Evolutionary conservation across 441 rosid species (phyloP).

Genomic region (Rhodomyrtus psidioides): DNA sequence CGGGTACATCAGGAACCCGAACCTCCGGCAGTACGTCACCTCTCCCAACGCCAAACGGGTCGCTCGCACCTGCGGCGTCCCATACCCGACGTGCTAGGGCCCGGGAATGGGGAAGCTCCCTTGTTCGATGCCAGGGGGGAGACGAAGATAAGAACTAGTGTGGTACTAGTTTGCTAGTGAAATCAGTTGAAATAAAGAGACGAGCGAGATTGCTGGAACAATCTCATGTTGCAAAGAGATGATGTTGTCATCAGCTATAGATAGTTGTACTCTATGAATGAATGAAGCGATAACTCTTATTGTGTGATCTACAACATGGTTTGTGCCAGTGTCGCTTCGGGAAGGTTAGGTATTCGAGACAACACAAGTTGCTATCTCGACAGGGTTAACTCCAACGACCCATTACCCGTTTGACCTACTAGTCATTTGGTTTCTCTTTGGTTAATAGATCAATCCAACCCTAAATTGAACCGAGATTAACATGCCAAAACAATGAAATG

Average conservation of each 20-base stretch:
- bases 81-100: slow-evolving; percentile 38
- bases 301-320: background rate
- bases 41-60: slow-evolving; percentile 36
- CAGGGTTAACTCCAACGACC: no score
- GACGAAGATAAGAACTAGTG: background rate
- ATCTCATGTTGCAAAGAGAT: background rate
- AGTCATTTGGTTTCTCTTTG: no score
- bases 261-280: background rate
- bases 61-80: slow-evolving; percentile 24
- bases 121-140: background rate
- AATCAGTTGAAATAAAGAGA: background rate
- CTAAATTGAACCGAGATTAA: no score
- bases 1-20: slow-evolving; percentile 39
- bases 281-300: background rate
- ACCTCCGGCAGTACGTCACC: slow-evolving; percentile 18
- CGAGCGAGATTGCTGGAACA: background rate
- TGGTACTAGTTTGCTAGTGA: background rate
- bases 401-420: no score
- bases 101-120: background rate
- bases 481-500: no score
- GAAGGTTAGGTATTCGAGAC: no score
- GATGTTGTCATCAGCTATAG: background rate
- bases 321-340: no score
- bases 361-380: no score
- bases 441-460: no score